Evolutionary conservation across 164 flowering plant species (phyloP).

Genomic region (Umbilicus rupestris): DNA sequence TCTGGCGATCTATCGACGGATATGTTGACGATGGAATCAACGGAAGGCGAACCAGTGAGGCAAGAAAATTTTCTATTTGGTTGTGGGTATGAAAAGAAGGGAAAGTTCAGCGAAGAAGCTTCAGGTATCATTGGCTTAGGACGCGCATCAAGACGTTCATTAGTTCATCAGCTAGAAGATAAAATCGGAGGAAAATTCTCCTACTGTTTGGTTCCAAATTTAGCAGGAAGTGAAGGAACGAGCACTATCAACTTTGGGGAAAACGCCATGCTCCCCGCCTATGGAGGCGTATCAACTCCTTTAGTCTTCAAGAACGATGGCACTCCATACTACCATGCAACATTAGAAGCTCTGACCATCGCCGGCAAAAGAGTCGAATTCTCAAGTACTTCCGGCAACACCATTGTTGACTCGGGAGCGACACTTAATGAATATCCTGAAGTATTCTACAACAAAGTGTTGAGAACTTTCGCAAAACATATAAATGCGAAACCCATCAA

Average conservation of each 20-base stretch:
- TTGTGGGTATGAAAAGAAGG: conserved; percentile 36
- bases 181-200: conserved; percentile 39
- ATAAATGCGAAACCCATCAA: not conserved
- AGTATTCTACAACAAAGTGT: conserved; percentile 12
- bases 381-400: conserved; percentile 16
- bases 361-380: conserved; percentile 8
- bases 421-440: conserved; percentile 13
- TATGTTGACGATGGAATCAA: no score
- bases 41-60: no score
- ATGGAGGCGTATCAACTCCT: conserved; percentile 28
- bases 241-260: conserved; percentile 37
- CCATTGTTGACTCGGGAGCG: conserved; percentile 41
- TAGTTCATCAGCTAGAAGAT: conserved; percentile 25
- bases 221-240: not conserved
- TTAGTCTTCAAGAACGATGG: conserved; percentile 1
- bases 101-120: conserved; percentile 17
- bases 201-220: conserved; percentile 42
- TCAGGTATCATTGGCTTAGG: conserved; percentile 58
- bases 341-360: no score
- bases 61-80: no score
- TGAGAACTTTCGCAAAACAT: no score
- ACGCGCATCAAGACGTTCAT: conserved; percentile 29
- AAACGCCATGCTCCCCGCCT: conserved; percentile 19
- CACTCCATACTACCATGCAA: conserved; percentile 31
- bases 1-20: no score